Evolutionary conservation across 371 early-diverging fungal genomes (phyloP).

Genomic region (Mortierella sp.): DNA sequence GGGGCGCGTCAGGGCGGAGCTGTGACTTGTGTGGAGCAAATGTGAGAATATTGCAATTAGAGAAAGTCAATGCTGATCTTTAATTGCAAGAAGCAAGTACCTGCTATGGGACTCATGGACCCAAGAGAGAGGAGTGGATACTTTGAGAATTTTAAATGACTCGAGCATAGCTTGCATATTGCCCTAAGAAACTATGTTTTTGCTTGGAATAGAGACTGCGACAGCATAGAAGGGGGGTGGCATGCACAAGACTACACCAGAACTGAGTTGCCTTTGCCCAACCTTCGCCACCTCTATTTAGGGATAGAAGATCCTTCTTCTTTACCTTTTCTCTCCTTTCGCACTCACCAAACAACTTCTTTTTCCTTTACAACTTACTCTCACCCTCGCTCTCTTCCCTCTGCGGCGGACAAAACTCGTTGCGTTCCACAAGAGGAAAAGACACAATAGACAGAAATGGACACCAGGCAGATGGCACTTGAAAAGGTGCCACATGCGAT

Average conservation of each 20-base stretch:
- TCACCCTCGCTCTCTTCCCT: background rate
- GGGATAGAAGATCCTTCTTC: conserved; percentile 9
- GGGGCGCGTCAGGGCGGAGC: background rate
- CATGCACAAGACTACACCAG: background rate
- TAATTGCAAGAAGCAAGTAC: background rate
- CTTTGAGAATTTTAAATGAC: no score
- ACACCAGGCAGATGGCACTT: conserved; percentile 38
- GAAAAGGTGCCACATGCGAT: conserved; percentile 49
- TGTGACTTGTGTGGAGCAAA: background rate
- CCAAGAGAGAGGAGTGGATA: no score
- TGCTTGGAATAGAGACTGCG: background rate
- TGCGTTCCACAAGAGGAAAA: background rate
- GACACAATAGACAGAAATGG: conserved; percentile 13
- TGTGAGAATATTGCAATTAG: background rate
- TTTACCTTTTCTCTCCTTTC: background rate
- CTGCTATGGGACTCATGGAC: no score
- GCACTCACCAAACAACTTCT: background rate
- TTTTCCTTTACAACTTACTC: background rate
- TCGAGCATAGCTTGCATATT: background rate
- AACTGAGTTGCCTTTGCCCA: background rate
- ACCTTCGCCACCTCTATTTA: background rate
- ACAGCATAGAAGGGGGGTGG: background rate
- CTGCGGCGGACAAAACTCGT: background rate
- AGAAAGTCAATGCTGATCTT: background rate
- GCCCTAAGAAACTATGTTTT: background rate